phyloP scores from a whole-genome alignment of 371 early-diverging fungal species.

The Mortierella sp. region DNA sequence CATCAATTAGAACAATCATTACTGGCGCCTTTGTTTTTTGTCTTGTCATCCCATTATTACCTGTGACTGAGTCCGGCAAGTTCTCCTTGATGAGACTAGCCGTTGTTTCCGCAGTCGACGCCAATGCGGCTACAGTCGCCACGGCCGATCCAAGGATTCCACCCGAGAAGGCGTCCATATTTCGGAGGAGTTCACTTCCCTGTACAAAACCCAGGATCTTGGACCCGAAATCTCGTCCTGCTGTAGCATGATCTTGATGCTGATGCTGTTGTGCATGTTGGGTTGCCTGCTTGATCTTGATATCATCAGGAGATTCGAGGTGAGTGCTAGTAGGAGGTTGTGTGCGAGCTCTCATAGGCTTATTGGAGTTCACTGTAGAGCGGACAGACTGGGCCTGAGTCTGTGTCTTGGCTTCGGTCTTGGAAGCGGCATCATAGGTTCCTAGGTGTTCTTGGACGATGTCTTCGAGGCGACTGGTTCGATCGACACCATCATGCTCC shows the following conservation, averaged over 20 bases:
- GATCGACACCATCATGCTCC: too few species aligned
- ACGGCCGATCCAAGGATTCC: slow-evolving; percentile 18
- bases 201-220: slow-evolving; percentile 8
- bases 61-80: slow-evolving; percentile 14
- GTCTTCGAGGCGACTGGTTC: too few species aligned
- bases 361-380: not conserved
- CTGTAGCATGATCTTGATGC: not conserved
- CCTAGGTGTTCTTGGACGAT: too few species aligned
- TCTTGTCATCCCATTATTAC: too few species aligned
- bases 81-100: slow-evolving; percentile 13
- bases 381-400: too few species aligned
- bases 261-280: not conserved
- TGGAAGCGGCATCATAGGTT: too few species aligned
- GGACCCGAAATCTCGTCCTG: slow-evolving; percentile 19
- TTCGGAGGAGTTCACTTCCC: slow-evolving; percentile 9
- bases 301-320: not conserved
- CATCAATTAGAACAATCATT: too few species aligned
- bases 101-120: slow-evolving; percentile 14
- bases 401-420: too few species aligned
- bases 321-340: not conserved
- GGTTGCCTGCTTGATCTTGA: not conserved
- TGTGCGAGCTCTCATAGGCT: not conserved
- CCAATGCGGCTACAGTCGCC: slow-evolving; percentile 11
- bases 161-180: slow-evolving; percentile 21
- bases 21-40: too few species aligned